These are phyloP conservation scores for Beverwykella pulmonaria DNA, from an alignment of 495 filamentous ascomycete species.

Conservation along the genomic window DNA sequence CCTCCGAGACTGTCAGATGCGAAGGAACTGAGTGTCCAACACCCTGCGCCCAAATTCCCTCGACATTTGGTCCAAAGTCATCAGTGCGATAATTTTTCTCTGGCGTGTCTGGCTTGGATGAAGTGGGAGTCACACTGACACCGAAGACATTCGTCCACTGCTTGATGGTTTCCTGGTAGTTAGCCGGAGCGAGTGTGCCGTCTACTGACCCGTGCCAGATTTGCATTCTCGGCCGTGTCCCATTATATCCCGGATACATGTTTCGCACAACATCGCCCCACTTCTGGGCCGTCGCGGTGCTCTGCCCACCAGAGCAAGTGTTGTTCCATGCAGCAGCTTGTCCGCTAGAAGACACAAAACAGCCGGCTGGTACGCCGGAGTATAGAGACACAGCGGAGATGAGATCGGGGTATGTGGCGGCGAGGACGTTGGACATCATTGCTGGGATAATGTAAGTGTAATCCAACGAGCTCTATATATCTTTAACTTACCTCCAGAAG, in stretches of 20 bases:
- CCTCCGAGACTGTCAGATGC: conserved; percentile 31
- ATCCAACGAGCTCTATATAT: neutral
- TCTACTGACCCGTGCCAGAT: conserved; percentile 59
- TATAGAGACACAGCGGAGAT: conserved; percentile 61
- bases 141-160: conserved; percentile 63
- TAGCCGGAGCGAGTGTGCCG: conserved; percentile 52
- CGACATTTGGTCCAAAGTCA: conserved; percentile 53
- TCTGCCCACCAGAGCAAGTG: conserved; percentile 57
- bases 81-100: conserved; percentile 52
- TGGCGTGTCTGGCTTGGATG: conserved; percentile 33
- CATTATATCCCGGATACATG: conserved; percentile 60
- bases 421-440: conserved; percentile 55
- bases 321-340: conserved; percentile 56
- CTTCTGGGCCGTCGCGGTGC: conserved; percentile 51
- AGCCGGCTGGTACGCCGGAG: conserved; percentile 64
- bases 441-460: neutral
- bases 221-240: conserved; percentile 58
- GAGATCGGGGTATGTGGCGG: conserved; percentile 62
- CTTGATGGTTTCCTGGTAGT: conserved; percentile 59
- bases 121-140: conserved; percentile 24
- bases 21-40: conserved; percentile 54
- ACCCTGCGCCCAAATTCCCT: conserved; percentile 53
- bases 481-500: conserved; percentile 50
- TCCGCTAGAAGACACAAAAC: conserved; percentile 52
- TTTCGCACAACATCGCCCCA: conserved; percentile 57